Evolutionary conservation across 805 yeast species (phyloP), one percentile per base, ranked within the genome.

Genomic region (Kodamaea neixiangensis): DNA sequence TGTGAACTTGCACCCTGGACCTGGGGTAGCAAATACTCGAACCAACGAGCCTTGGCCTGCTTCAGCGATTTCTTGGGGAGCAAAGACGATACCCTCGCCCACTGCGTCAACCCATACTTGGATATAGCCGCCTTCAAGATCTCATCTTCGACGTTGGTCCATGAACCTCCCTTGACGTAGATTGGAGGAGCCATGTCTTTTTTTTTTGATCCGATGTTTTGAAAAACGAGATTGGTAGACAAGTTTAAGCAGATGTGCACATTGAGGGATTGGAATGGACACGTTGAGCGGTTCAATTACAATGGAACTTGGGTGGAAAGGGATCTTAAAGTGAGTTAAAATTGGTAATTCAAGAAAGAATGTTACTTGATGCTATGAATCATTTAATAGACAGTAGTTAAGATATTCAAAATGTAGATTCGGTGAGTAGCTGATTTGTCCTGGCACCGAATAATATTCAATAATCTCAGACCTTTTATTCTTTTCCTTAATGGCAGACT

Each of bases 41-140:
- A 76, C 99, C 99, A 93, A 56, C 98, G 74, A 1, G 96, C 88
- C 61, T 91, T 89, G 54, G 96, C 93, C 65, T 94, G 98, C 61
- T 83, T 85, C 3, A 97, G 96, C 1, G 91, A 85, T 67, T 93
- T 93, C 64, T 87, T 83, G 5, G 89, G 85, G 33, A 93, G 71
- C 42, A 93, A 75, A 0, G 97, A 90, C 0, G 97, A 87, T 3
- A 93, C 93, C 46, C 97, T 80, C 11, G 94, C 79, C 99, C 99
- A 93, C 61, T 94, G 97, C 58, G 89, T 91, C 15, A 91, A 73
- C 0, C 99, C 99, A 66, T 93, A 93, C 63, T 93, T 94, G 37
- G 94, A 80, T 1, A 94, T 88, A 1, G 97, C 97, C 0, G 97
- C 96, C 56, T 86, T 85, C 40, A 93, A 73, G 41, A 94, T 86